Conservation (phyloP, 257 asterid genomes). For the Solanum chilense region DNA sequence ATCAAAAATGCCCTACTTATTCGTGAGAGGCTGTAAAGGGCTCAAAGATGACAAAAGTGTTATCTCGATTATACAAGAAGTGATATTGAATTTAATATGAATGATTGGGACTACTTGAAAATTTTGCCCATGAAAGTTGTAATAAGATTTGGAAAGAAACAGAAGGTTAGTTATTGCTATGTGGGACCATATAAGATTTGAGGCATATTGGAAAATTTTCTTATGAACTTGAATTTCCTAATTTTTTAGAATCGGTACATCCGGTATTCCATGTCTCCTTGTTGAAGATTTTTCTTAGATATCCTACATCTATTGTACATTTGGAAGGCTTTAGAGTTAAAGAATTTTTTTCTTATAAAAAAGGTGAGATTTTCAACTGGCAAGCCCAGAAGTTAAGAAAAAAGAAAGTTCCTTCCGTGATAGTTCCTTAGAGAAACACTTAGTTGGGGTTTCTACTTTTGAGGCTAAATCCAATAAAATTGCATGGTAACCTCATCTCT, state of each 20-base stretch:
- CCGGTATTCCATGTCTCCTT: not conserved
- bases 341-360: not conserved
- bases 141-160: not conserved
- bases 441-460: not conserved
- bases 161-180: not conserved
- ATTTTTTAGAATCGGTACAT: not conserved
- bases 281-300: not conserved
- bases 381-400: not conserved
- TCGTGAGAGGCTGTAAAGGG: no score
- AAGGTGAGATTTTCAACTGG: not conserved
- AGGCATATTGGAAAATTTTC: not conserved
- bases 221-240: not conserved
- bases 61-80: no score
- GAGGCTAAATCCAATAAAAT: no score
- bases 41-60: no score
- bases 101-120: no score
- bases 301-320: not conserved
- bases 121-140: not conserved
- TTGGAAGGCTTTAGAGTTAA: not conserved
- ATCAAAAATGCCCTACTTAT: no score
- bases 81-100: no score
- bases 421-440: not conserved
- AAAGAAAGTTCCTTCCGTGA: no score
- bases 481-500: not conserved
- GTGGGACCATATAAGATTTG: not conserved